Base-by-base conservation (phyloP, 2,329 filamentous ascomycete species). In the Ilyonectria mors-panacis region DNA sequence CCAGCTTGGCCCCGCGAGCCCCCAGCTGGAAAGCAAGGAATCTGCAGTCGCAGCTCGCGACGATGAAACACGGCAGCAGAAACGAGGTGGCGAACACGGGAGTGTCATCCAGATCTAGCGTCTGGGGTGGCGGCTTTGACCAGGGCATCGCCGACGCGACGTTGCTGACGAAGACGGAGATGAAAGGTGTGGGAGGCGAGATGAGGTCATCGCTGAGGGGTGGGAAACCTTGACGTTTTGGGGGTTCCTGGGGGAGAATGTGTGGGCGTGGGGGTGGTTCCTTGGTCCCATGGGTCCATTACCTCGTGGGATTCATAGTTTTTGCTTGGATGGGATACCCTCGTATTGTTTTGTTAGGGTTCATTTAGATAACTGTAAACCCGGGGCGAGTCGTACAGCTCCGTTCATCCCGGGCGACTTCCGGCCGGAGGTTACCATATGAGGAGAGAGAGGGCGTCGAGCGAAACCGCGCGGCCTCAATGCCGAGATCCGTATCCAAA, bases 371-470 rank as follows among this genome's bases (percentile, higher is more conserved):
- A 28, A 33, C 6, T 44, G 26, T 35, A 33, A 48, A 58, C 30
- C 23, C 19, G 47, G 35, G 7, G 21, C 30, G 10, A 23, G 15
- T 37, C 44, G 19, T 23, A 39, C 39, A 55, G 63, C 60, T 57
- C 56, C 42, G 51, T 45, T 56, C 57, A 12, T 56, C 63, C 44
- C 51, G 51, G 35, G 57, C 50, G 21, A 21, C 63, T 56, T 47
- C 50, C 57, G 50, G 57, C 50, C 57, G 17, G 58, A 55, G 30
- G 42, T 15, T 42, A 17, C 30, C 48, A 35, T 19, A 21, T 6
- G 28, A 19, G 21, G n/a, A n/a, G 28, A 13, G 21, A 17, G n/a
- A 37, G 12, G n/a, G 17, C 48, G 17, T 28, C 28, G 28, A 19
- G 33, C 28, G 9, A 33, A 35, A 19, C 28, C 19, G 13, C 30